Conservation (phyloP, 116 monocot genomes). For the Papilionanthe hybrid region DNA sequence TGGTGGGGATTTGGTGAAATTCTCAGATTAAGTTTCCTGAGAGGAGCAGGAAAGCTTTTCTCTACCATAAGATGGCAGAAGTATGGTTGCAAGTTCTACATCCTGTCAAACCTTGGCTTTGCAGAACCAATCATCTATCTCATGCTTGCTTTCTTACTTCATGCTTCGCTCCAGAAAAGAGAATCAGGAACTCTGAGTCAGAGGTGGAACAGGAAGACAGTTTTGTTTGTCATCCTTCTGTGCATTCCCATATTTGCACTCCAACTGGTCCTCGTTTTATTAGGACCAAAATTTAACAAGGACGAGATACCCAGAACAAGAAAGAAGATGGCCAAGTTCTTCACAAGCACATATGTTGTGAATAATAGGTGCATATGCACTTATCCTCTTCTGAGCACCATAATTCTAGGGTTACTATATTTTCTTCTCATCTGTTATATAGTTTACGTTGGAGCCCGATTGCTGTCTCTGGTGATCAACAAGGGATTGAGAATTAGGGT, state of each 20-base stretch:
- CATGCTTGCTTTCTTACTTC: constrained; percentile 69
- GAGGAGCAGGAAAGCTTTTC: constrained; percentile 37
- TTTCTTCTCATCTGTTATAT: constrained; percentile 47
- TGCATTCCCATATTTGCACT: constrained; percentile 57
- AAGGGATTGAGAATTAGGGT: constrained; percentile 61
- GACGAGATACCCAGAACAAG: constrained; percentile 14
- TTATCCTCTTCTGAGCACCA: constrained; percentile 73
- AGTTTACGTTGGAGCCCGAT: constrained; percentile 42
- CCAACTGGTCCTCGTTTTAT: constrained; percentile 51
- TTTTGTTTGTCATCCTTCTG: constrained; percentile 33
- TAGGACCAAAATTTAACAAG: constrained; percentile 41
- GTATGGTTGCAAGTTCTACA: constrained; percentile 73
- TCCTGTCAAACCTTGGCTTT: constrained; percentile 85
- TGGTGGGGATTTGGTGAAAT: constrained; percentile 85
- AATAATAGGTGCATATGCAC: constrained; percentile 42
- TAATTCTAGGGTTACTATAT: constrained; percentile 62
- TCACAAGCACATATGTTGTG: constrained; percentile 30
- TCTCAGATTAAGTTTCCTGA: constrained; percentile 53
- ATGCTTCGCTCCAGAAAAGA: constrained; percentile 66
- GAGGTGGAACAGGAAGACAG: constrained; percentile 61
- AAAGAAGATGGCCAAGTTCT: constrained; percentile 34
- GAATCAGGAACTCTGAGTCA: constrained; percentile 53
- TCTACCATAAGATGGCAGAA: constrained; percentile 47
- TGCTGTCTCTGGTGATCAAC: constrained; percentile 75
- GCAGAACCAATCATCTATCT: constrained; percentile 85